Base-by-base conservation (phyloP, 257 asterid species). In the Ehretia macrophylla region DNA sequence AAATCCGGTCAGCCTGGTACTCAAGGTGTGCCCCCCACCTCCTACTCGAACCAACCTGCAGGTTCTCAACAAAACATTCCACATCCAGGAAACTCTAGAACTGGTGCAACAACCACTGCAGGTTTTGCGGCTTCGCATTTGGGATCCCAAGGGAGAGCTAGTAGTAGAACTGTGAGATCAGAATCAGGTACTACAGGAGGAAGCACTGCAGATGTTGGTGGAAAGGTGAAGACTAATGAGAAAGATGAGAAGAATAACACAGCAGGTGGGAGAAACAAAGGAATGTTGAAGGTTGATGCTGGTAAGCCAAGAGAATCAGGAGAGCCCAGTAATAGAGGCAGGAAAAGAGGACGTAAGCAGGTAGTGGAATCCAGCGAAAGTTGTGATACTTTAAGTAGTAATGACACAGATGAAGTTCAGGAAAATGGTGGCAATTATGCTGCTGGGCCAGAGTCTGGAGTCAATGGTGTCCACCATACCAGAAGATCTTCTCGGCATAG, bases 401-500 rank as follows among this genome's bases (percentile, higher is more conserved):
- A 75, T 47, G 87, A 70, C 53, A 18, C 67, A 19, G 88, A 77
- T 56, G 82, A 78, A 50, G 42, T 55, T 20, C 38, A 72, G 21
- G 82, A 59, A 21, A 76, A 40, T 67, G 56, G 45, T 46, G 61
- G 61, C 38, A 56, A 61, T 66, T 38, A 49, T 59, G 70, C 75
- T 14, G 68, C 66, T 21, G 66, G 49, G 47, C 51, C 64, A 62
- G 64, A 62, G 51, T 69, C 76, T 72, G 87, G 79, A 56, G 50
- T 68, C 60, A 55, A 72, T 57, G 40, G 63, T 63, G 47, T 4
- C 51, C 72, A 49, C 37, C 27, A n/a, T 32, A 63, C 76, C 13
- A 81, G 87, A 40, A 81, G 92, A 76, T 89, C 95, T 42, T 63
- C 81, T 68, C 86, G 90, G 37, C 77, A 59, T 56, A 78, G 85